Percentiles rank a stretch among this genome's conserved stretches.
Evolutionary conservation across 192 early-diverging fungal species (phyloP).

Genomic region (Geosiphon pyriformis): DNA sequence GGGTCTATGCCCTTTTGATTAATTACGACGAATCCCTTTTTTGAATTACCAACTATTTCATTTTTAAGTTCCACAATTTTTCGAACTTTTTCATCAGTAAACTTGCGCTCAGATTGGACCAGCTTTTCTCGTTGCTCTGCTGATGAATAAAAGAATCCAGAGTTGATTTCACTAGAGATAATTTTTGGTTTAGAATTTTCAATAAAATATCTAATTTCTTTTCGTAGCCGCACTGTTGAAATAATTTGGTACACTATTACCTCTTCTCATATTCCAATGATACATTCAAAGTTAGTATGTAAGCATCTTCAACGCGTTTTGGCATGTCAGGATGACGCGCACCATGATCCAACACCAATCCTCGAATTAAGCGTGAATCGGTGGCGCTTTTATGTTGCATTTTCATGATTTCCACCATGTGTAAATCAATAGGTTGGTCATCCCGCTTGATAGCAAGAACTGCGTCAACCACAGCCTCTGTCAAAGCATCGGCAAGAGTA

Average conservation of each 20-base stretch:
- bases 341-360: conserved; percentile 97
- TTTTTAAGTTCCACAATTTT: conserved; percentile 98
- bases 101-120: conserved; percentile 94
- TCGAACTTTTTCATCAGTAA: conserved; percentile 89
- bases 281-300: conserved; percentile 91
- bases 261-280: conserved; percentile 99
- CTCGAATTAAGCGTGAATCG: conserved; percentile 90
- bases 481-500: conserved; percentile 85
- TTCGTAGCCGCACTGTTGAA: too few species aligned
- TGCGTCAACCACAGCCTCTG: conserved; percentile 95
- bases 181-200: conserved; percentile 19
- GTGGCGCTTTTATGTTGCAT: conserved; percentile 98
- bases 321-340: conserved; percentile 99
- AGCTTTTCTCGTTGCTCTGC: conserved; percentile 98
- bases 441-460: conserved; percentile 80
- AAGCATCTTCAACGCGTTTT: conserved; percentile 86
- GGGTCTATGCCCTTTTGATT: conserved; percentile 99
- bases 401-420: conserved; percentile 99
- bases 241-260: conserved; percentile 37
- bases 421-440: conserved; percentile 89
- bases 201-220: conserved; percentile 13
- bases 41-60: conserved; percentile 76
- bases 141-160: conserved; percentile 96
- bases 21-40: conserved; percentile 90
- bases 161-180: conserved; percentile 83